These are phyloP conservation scores for Ceratobasidium sp. DNA, from an alignment of 1,284 basidiomycete genomes.

Conservation along the genomic window DNA sequence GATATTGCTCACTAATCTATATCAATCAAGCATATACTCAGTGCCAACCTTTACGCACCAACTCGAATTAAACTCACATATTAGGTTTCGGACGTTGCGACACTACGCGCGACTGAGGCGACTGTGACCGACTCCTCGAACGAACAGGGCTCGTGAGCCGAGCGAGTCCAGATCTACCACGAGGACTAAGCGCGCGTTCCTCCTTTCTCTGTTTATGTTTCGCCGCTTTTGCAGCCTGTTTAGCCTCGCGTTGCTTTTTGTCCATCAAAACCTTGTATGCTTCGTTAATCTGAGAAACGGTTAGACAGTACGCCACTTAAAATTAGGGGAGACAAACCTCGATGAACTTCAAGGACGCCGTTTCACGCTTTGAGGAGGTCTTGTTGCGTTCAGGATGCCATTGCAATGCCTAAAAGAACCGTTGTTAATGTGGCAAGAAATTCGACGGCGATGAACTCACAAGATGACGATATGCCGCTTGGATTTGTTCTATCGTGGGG, in stretches of 20 bases:
- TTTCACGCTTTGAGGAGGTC: conserved; percentile 26
- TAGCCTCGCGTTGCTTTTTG: conserved; percentile 33
- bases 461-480: conserved; percentile 30
- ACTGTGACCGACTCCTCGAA: conserved; percentile 5
- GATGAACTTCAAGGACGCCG: conserved; percentile 33
- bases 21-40: conserved; percentile 28
- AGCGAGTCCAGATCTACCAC: not conserved
- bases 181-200: conserved; percentile 28
- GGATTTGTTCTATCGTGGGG: conserved; percentile 23
- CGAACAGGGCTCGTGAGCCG: conserved; percentile 25
- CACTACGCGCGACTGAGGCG: not conserved
- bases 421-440: not conserved
- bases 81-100: conserved; percentile 20
- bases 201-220: conserved; percentile 22
- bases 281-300: conserved; percentile 30
- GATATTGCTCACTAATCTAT: not conserved
- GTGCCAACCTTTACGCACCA: not conserved
- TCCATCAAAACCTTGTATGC: conserved; percentile 39
- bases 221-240: conserved; percentile 33
- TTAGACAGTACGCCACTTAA: not conserved
- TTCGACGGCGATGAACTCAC: not conserved
- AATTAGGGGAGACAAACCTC: conserved; percentile 9
- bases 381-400: conserved; percentile 42
- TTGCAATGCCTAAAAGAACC: conserved; percentile 21
- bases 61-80: conserved; percentile 11